phyloP scores from a whole-genome alignment of 139 green algal genomes.

The Eudorina sp. region DNA sequence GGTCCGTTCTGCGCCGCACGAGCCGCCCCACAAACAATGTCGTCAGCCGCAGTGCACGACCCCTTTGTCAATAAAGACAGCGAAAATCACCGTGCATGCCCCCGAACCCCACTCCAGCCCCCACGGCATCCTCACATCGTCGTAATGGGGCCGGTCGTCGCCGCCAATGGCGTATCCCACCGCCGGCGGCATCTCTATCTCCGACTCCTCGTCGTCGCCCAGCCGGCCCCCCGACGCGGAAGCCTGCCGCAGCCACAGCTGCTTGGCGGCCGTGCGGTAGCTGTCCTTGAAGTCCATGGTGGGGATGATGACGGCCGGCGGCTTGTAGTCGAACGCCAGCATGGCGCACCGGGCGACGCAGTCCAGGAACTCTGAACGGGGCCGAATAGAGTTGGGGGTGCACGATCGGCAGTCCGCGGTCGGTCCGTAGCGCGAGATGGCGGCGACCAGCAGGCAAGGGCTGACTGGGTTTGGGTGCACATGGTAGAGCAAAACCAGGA shows the following conservation, averaged over 20 bases:
- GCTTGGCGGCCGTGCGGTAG: constrained; percentile 51
- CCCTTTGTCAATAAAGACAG: too few species aligned
- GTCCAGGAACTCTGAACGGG: constrained; percentile 39
- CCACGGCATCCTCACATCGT: constrained; percentile 35
- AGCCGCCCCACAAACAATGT: too few species aligned
- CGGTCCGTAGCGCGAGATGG: too few species aligned
- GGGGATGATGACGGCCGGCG: constrained; percentile 10
- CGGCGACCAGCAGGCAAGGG: too few species aligned
- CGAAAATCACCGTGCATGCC: too few species aligned
- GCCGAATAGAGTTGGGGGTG: background rate
- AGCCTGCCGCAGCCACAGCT: constrained; percentile 39
- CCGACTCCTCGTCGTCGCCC: background rate
- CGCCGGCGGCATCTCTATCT: constrained; percentile 46
- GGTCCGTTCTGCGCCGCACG: too few species aligned
- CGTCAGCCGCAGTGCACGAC: too few species aligned
- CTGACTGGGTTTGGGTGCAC: too few species aligned
- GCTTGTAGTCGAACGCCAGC: constrained; percentile 48
- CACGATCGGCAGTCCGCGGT: too few species aligned
- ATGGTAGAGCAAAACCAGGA: too few species aligned
- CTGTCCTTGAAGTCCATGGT: constrained; percentile 48
- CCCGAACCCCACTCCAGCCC: too few species aligned
- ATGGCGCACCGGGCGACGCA: constrained; percentile 44
- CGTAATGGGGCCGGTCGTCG: constrained; percentile 42
- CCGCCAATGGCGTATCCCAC: background rate
- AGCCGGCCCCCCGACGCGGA: background rate